Base-by-base conservation (phyloP, 2,329 filamentous ascomycete species). In the Xylaria sp. region DNA sequence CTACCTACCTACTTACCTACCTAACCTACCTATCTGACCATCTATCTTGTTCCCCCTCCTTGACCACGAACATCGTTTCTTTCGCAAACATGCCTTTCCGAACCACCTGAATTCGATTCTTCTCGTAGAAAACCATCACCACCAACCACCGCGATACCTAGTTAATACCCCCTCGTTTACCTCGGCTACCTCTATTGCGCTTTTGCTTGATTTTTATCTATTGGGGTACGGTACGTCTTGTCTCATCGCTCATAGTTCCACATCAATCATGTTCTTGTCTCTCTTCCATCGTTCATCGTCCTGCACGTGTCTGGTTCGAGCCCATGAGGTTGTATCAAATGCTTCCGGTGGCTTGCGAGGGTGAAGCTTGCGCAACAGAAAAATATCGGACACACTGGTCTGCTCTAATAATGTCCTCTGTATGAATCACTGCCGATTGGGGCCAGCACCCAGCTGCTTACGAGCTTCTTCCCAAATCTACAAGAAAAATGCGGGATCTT, bases 211-310 rank as follows among this genome's bases (percentile, higher is more conserved):
- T 50, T 52, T 21, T 20, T 44, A 21, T 45, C 47, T 45, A 59
- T 52, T 54, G 48, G 39, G 59, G 59, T 61, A 61, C n/a, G n/a
- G n/a, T n/a, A n/a, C n/a, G n/a, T n/a, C n/a, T n/a, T 41, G 59
- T 61, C 54, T n/a, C 41, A 47, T 45, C 24, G 20, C 52, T 55
- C 57, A 13, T 37, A 51, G 19, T 16, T 39, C 29, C 48, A 43
- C 24, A 18, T 22, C 38, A 19, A 43, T 49, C 43, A 6, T 18
- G 37, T 2, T 56, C 42, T 56, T 59, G 38, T 45, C 55, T 56
- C 52, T 56, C 39, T 20, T 41, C 13, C 38, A 18, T 20, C 24
- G n/a, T 7, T 22, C 20, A 38, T 48, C 50, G 9, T 52, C 48
- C 9, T 34, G 29, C 8, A 34, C 29, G 29, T 34, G 29, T 13